These are phyloP conservation scores for Candida ascalaphidarum DNA, from an alignment of 805 yeast genomes.

Conservation along the genomic window DNA sequence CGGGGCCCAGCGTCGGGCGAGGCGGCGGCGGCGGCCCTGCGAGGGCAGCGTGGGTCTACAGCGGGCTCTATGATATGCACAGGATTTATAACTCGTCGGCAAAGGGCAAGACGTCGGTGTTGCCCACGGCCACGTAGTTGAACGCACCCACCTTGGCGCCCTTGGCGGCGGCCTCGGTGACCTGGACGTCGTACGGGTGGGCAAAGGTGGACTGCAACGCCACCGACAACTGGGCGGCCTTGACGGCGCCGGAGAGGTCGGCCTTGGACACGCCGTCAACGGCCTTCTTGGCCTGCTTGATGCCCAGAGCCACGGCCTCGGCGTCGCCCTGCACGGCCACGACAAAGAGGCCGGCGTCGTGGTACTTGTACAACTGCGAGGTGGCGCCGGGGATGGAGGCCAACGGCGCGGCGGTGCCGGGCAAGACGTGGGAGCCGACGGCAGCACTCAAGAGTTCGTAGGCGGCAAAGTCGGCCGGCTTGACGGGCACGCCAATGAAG, in stretches of 20 bases:
- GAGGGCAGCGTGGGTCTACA: too few relatives aligned
- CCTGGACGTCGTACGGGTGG: constrained; percentile 19
- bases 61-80: too few relatives aligned
- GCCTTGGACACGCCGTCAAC: constrained; percentile 29
- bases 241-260: constrained; percentile 47
- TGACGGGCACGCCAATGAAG: constrained; percentile 73
- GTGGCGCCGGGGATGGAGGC: constrained; percentile 39
- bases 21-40: too few relatives aligned
- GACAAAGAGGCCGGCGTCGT: constrained; percentile 76
- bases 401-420: constrained; percentile 46
- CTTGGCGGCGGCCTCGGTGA: constrained; percentile 25
- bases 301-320: constrained; percentile 47
- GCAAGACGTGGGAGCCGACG: constrained; percentile 49
- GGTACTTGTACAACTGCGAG: constrained; percentile 54
- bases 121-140: constrained; percentile 87
- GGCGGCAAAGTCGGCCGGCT: constrained; percentile 52
- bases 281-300: constrained; percentile 48
- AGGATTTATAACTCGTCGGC: constrained; percentile 69
- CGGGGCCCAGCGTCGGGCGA: too few relatives aligned
- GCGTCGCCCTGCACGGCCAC: constrained; percentile 57
- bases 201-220: constrained; percentile 34
- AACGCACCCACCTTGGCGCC: constrained; percentile 40
- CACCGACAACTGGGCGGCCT: constrained; percentile 32
- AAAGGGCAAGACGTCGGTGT: constrained; percentile 77
- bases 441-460: constrained; percentile 66